These are phyloP conservation scores for Leccinum obscurum DNA, from an alignment of 768 basidiomycete genomes.

Conservation along the genomic window DNA sequence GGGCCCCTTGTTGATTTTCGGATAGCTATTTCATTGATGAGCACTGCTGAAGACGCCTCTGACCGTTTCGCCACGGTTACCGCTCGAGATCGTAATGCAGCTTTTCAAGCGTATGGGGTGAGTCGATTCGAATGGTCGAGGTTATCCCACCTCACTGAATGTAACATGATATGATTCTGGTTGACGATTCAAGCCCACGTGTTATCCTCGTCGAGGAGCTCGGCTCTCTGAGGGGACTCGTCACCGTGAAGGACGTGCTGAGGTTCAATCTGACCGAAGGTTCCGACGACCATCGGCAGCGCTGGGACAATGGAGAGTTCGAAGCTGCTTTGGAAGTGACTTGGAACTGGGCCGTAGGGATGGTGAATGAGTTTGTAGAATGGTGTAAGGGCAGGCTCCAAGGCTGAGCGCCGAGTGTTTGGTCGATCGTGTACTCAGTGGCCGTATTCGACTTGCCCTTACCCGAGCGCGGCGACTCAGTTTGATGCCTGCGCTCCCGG, in stretches of 20 bases:
- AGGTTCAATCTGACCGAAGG: conserved; percentile 72
- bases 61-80: conserved; percentile 88
- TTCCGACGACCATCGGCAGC: conserved; percentile 48
- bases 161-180: neutral
- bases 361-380: conserved; percentile 31
- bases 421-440: neutral
- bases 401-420: conserved; percentile 13
- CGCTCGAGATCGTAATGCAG: conserved; percentile 96
- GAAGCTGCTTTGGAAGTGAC: conserved; percentile 62
- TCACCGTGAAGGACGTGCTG: conserved; percentile 95
- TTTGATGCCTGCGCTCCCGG: neutral
- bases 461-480: neutral
- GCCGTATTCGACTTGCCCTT: neutral
- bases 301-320: conserved; percentile 63
- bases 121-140: conserved; percentile 31
- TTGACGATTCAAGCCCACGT: conserved; percentile 62
- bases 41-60: conserved; percentile 72
- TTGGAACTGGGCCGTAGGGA: conserved; percentile 52
- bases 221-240: conserved; percentile 78
- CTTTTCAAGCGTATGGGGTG: conserved; percentile 98
- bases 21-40: conserved; percentile 4
- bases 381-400: conserved; percentile 30
- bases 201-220: conserved; percentile 94
- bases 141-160: neutral
- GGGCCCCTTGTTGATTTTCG: neutral